Conservation (phyloP, 2,329 filamentous ascomycete species). For the Epicoccum sorghinum region DNA sequence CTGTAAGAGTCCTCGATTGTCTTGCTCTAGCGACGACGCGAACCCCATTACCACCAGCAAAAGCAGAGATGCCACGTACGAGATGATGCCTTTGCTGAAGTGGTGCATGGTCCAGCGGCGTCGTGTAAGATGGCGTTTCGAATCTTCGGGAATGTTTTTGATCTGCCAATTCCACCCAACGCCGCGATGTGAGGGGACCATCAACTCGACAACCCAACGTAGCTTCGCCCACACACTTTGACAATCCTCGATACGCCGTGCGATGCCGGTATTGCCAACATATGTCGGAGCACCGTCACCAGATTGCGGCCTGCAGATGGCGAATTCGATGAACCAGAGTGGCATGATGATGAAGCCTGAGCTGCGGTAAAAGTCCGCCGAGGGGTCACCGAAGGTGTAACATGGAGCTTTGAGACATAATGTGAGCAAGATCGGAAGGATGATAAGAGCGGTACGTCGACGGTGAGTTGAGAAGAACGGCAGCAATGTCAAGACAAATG, state of each 20-base stretch:
- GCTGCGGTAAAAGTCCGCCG: slow-evolving; percentile 3
- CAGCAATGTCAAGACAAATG: not conserved
- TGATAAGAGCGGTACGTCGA: not conserved
- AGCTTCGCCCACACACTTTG: not conserved
- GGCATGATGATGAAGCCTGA: not conserved
- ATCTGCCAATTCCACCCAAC: slow-evolving; percentile 4
- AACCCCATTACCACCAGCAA: not conserved
- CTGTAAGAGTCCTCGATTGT: not conserved
- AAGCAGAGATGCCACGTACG: not conserved
- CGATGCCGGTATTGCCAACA: not conserved
- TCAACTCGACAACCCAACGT: not conserved
- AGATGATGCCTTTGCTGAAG: not conserved
- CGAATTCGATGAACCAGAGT: slow-evolving; percentile 1
- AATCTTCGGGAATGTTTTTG: not conserved
- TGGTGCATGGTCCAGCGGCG: not conserved
- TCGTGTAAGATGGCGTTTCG: not conserved
- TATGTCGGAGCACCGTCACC: not conserved
- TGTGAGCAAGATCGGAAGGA: not conserved
- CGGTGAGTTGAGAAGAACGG: not conserved
- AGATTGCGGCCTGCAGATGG: not conserved
- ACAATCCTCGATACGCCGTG: not conserved
- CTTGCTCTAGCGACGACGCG: not conserved
- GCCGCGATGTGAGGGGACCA: not conserved
- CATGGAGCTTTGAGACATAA: not conserved
- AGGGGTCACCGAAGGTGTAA: slow-evolving; percentile 2